Conservation (phyloP, 192 early-diverging fungal genomes). For the Umbelopsis isabellina region DNA sequence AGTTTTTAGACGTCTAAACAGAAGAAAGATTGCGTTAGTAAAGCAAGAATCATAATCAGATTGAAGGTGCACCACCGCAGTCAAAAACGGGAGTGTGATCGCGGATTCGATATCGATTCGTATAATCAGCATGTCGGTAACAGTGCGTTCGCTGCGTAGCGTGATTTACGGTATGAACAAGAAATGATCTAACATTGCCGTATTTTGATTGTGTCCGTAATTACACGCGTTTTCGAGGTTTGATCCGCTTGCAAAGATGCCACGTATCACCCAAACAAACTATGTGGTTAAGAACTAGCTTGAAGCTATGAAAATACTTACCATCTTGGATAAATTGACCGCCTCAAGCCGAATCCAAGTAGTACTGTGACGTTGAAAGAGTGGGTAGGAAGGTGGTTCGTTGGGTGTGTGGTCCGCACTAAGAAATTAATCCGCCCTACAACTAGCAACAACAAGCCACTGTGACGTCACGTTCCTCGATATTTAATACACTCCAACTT, state of each 20-base stretch:
- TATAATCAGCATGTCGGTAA: too few relatives aligned
- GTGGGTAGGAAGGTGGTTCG: conserved; percentile 8
- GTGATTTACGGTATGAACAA: too few relatives aligned
- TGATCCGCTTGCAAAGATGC: too few relatives aligned
- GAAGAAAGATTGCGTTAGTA: background rate
- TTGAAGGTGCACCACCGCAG: too few relatives aligned
- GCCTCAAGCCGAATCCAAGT: conserved; percentile 16
- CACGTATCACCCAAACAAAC: background rate
- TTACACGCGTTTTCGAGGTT: too few relatives aligned
- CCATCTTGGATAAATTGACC: conserved; percentile 24
- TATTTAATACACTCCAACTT: background rate
- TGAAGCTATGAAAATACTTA: background rate
- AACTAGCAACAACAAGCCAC: conserved; percentile 18
- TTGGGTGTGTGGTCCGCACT: background rate
- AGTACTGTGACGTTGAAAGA: conserved; percentile 19
- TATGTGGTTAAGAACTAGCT: background rate
- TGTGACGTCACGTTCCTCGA: conserved; percentile 12
- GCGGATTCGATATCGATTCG: too few relatives aligned
- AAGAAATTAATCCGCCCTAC: background rate
- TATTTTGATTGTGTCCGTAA: too few relatives aligned
- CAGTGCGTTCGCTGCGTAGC: too few relatives aligned
- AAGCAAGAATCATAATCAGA: too few relatives aligned
- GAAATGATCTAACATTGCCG: too few relatives aligned
- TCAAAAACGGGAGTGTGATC: too few relatives aligned
- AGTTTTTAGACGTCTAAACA: conserved; percentile 62